Percentiles rank a stretch among this genome's conserved stretches.
phyloP scores from a whole-genome alignment of 805 yeast species.

The Metschnikowia proteae region DNA sequence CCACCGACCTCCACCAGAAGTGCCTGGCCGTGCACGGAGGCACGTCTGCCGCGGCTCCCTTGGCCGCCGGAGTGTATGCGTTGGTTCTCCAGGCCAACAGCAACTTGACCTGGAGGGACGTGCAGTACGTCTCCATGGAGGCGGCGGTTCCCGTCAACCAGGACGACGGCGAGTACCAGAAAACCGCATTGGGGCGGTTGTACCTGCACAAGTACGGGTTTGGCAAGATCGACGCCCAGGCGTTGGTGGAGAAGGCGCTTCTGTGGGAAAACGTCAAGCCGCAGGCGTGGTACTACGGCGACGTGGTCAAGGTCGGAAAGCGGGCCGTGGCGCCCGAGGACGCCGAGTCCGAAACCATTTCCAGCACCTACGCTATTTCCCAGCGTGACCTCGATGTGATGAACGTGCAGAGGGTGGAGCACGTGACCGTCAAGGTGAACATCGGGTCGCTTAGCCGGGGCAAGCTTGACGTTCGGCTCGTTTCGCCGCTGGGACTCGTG shows the following conservation, averaged over 20 bases:
- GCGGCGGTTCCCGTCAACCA: slow-evolving; percentile 65
- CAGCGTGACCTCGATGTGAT: slow-evolving; percentile 46
- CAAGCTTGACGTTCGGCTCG: slow-evolving; percentile 55
- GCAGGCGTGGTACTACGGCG: slow-evolving; percentile 73
- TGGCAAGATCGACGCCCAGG: slow-evolving; percentile 84
- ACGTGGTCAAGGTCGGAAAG: slow-evolving; percentile 33
- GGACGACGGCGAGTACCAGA: slow-evolving; percentile 73
- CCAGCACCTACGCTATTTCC: slow-evolving; percentile 40
- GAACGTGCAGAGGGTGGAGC: slow-evolving; percentile 75
- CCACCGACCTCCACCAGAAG: slow-evolving; percentile 68
- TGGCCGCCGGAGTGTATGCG: slow-evolving; percentile 94
- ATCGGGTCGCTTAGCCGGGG: slow-evolving; percentile 69
- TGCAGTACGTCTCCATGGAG: slow-evolving; percentile 76
- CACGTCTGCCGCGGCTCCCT: slow-evolving; percentile 97
- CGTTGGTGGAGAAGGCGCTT: slow-evolving; percentile 66
- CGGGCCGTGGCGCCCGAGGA: slow-evolving; percentile 13
- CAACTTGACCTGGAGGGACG: slow-evolving; percentile 89
- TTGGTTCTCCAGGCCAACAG: slow-evolving; percentile 82
- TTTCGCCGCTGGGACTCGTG: slow-evolving; percentile 70
- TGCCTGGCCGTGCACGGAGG: slow-evolving; percentile 88
- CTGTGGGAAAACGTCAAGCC: slow-evolving; percentile 86
- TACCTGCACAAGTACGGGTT: slow-evolving; percentile 89
- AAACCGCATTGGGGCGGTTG: slow-evolving; percentile 58
- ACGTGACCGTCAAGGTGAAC: slow-evolving; percentile 76
- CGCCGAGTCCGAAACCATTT: slow-evolving; percentile 18